Evolutionary conservation across 1,139 yeast genomes (phyloP).

Genomic region (Pichia sp.): DNA sequence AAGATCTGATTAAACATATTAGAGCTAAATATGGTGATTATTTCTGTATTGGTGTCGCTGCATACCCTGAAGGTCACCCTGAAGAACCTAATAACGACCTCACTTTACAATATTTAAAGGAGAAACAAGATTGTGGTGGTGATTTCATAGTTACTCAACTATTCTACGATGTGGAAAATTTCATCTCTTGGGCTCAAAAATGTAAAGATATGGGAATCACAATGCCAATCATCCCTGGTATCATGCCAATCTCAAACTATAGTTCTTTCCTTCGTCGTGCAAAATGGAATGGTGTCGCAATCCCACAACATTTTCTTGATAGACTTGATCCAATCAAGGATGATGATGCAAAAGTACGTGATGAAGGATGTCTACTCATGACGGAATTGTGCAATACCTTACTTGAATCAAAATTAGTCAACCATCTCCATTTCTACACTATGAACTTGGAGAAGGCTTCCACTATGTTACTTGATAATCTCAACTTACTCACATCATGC

Average conservation of each 20-base stretch:
- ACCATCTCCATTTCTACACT: slow-evolving; percentile 90
- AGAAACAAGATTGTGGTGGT: slow-evolving; percentile 90
- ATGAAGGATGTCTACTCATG: slow-evolving; percentile 74
- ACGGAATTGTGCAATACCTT: slow-evolving; percentile 77
- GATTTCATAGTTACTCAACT: slow-evolving; percentile 83
- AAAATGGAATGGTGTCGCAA: slow-evolving; percentile 79
- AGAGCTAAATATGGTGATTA: slow-evolving; percentile 45
- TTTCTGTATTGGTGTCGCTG: slow-evolving; percentile 58
- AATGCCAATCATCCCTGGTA: slow-evolving; percentile 92
- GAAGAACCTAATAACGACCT: slow-evolving; percentile 61
- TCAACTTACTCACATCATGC: slow-evolving; percentile 43
- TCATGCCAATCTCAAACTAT: slow-evolving; percentile 96
- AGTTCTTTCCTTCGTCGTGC: slow-evolving; percentile 91
- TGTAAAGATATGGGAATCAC: slow-evolving; percentile 70
- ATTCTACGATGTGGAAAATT: slow-evolving; percentile 78
- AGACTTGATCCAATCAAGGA: slow-evolving; percentile 78
- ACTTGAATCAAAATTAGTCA: slow-evolving; percentile 63
- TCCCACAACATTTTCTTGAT: slow-evolving; percentile 70
- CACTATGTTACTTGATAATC: slow-evolving; percentile 73
- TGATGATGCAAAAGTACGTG: slow-evolving; percentile 84
- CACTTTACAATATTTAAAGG: slow-evolving; percentile 63
- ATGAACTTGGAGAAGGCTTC: slow-evolving; percentile 94
- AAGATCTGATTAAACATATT: slow-evolving; percentile 77
- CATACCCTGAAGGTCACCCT: slow-evolving; percentile 66
- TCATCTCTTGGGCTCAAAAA: slow-evolving; percentile 71